These are phyloP conservation scores for Mikania micrantha DNA, from an alignment of 129 eudicot species.

Conservation along the genomic window DNA sequence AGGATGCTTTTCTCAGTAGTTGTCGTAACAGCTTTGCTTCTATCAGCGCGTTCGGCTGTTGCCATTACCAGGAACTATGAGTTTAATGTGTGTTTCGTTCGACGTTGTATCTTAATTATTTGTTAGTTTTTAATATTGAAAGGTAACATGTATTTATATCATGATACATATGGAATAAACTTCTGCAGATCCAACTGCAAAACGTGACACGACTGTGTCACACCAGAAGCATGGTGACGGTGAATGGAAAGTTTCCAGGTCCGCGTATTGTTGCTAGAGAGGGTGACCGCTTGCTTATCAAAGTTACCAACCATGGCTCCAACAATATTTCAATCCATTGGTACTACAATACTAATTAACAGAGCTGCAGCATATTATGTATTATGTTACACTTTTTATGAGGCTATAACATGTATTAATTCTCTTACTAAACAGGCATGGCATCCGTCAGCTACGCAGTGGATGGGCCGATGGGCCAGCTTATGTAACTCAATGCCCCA, in stretches of 20 bases:
- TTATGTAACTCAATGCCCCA: conserved; percentile 59
- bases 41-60: too few species aligned
- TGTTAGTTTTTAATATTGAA: too few species aligned
- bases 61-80: too few species aligned
- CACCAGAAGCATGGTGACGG: conserved; percentile 28
- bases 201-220: conserved; percentile 38
- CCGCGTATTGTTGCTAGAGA: conserved; percentile 17
- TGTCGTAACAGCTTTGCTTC: neutral
- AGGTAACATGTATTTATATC: too few species aligned
- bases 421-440: conserved; percentile 59
- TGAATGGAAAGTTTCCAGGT: conserved; percentile 25
- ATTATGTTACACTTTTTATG: too few species aligned
- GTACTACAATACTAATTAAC: too few species aligned
- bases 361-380: too few species aligned
- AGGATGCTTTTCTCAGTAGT: neutral
- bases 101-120: neutral
- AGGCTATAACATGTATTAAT: too few species aligned
- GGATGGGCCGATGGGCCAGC: conserved; percentile 47
- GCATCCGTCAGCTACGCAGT: conserved; percentile 35
- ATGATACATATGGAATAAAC: too few species aligned
- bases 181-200: neutral
- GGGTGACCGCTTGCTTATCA: conserved; percentile 18
- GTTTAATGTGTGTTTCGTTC: neutral
- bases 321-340: conserved; percentile 33
- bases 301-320: conserved; percentile 32